Conservation (phyloP, 768 basidiomycete species). For the Exidia glandulosa region DNA sequence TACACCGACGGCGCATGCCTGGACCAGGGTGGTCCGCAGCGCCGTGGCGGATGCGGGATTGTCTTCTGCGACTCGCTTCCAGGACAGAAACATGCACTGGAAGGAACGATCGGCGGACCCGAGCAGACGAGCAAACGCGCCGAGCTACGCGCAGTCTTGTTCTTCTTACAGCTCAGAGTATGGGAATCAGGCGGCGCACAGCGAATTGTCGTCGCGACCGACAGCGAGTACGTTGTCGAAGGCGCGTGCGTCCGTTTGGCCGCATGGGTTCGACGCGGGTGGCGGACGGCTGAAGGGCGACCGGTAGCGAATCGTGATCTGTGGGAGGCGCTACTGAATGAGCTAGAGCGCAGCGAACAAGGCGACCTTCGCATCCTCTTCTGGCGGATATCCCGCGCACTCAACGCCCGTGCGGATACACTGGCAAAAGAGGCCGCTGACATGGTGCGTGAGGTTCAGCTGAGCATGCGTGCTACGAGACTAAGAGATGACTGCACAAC, state of each 20-base stretch:
- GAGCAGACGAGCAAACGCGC: conserved; percentile 23
- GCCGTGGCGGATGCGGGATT: conserved; percentile 2
- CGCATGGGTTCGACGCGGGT: conserved; percentile 14
- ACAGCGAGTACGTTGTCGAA: conserved; percentile 20
- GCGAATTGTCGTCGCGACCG: conserved; percentile 21
- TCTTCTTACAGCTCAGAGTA: conserved; percentile 11
- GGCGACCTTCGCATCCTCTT: conserved; percentile 12
- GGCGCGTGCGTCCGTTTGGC: conserved; percentile 14
- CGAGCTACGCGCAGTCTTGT: conserved; percentile 22
- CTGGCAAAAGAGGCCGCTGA: conserved; percentile 8
- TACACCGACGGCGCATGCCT: conserved; percentile 5
- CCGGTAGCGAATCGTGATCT: conserved; percentile 16
- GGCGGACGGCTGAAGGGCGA: conserved; percentile 12
- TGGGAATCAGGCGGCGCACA: conserved; percentile 21
- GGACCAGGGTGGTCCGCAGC: background rate
- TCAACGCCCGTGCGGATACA: conserved; percentile 12
- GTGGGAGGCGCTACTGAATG: conserved; percentile 13
- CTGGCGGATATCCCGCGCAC: conserved; percentile 13
- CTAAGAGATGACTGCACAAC: too few species aligned
- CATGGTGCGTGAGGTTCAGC: background rate
- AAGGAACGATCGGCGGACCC: conserved; percentile 8
- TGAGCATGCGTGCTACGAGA: too few species aligned
- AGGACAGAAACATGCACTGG: background rate
- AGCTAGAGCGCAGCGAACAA: conserved; percentile 9
- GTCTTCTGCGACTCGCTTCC: background rate